These are phyloP conservation scores for Aspergillus cristatus DNA, from an alignment of 495 filamentous ascomycete genomes.

Conservation along the genomic window DNA sequence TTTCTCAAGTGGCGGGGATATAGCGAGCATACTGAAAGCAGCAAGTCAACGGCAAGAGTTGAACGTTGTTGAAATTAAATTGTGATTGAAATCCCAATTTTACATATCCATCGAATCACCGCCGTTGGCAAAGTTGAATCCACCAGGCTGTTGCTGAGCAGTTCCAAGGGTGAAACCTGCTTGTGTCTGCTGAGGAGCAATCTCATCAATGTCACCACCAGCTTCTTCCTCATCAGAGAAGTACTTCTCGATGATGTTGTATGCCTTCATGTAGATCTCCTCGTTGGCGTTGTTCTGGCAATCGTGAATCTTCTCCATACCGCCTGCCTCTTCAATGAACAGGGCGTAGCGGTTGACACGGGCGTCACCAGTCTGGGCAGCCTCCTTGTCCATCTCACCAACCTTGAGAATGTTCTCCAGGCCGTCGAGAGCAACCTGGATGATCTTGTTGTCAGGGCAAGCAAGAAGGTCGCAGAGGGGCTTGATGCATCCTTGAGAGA, in stretches of 20 bases:
- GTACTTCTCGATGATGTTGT: conserved; percentile 99
- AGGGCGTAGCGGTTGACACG: conserved; percentile 93
- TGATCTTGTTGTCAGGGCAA: conserved; percentile 99
- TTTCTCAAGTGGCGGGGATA: conserved; percentile 4
- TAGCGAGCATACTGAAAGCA: conserved; percentile 9
- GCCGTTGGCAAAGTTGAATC: conserved; percentile 91
- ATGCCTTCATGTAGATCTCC: conserved; percentile 99
- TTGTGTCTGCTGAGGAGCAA: conserved; percentile 59
- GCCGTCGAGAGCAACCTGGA: conserved; percentile 96
- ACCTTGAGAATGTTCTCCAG: conserved; percentile 99
- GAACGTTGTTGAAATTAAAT: conserved; percentile 4
- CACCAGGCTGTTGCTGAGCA: conserved; percentile 60
- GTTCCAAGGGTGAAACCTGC: conserved; percentile 80
- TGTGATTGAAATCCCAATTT: conserved; percentile 20
- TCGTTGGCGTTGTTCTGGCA: conserved; percentile 99
- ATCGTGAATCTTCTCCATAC: conserved; percentile 99
- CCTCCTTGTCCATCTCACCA: conserved; percentile 95
- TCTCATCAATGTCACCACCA: conserved; percentile 61
- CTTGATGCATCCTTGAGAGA: conserved; percentile 89
- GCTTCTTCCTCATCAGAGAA: conserved; percentile 97
- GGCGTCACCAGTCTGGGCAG: conserved; percentile 54
- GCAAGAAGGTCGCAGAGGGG: conserved; percentile 92
- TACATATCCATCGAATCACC: conserved; percentile 98
- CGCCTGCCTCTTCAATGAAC: conserved; percentile 96
- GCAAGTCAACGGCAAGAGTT: conserved; percentile 4